Evolutionary conservation across 768 basidiomycete species (phyloP).

Genomic region (Suillus brevipes): DNA sequence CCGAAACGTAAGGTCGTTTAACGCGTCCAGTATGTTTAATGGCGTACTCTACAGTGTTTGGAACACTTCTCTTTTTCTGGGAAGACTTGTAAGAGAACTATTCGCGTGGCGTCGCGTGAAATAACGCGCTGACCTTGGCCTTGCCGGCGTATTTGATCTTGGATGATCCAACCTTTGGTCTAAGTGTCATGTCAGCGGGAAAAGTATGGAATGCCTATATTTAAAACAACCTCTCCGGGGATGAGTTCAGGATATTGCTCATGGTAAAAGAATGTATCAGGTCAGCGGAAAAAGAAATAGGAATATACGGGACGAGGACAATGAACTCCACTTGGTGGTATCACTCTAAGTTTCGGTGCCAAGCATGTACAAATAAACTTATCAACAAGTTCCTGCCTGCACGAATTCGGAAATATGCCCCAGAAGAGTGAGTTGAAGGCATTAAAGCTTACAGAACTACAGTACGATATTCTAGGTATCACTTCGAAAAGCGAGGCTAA

Average conservation of each 20-base stretch:
- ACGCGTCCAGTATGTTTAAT: neutral
- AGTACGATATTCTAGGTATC: slow-evolving; percentile 3
- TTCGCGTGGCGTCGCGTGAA: slow-evolving; percentile 13
- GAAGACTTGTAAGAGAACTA: neutral
- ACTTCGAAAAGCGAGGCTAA: neutral
- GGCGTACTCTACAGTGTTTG: slow-evolving; percentile 12
- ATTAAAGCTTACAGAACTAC: neutral
- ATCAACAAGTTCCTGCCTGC: neutral
- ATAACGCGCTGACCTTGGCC: slow-evolving; percentile 15
- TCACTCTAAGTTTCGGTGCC: slow-evolving; percentile 9
- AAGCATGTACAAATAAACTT: slow-evolving; percentile 26
- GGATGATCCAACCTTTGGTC: slow-evolving; percentile 13
- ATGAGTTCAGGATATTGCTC: slow-evolving; percentile 19
- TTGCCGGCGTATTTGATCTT: slow-evolving; percentile 14
- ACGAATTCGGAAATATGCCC: neutral
- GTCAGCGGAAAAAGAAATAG: slow-evolving; percentile 16
- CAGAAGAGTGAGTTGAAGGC: neutral
- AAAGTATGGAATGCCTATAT: neutral
- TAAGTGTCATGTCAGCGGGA: slow-evolving; percentile 14
- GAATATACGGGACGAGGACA: slow-evolving; percentile 19
- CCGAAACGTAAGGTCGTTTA: neutral
- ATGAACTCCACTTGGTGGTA: slow-evolving; percentile 13
- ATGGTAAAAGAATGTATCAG: slow-evolving; percentile 32
- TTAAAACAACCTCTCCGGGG: slow-evolving; percentile 20
- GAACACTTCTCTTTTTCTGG: slow-evolving; percentile 11